A percentile compares a stretch with the other conserved stretches of the same genome.
These are phyloP conservation scores for Flaveria brownii DNA, from an alignment of 129 eudicot genomes.

Conservation along the genomic window DNA sequence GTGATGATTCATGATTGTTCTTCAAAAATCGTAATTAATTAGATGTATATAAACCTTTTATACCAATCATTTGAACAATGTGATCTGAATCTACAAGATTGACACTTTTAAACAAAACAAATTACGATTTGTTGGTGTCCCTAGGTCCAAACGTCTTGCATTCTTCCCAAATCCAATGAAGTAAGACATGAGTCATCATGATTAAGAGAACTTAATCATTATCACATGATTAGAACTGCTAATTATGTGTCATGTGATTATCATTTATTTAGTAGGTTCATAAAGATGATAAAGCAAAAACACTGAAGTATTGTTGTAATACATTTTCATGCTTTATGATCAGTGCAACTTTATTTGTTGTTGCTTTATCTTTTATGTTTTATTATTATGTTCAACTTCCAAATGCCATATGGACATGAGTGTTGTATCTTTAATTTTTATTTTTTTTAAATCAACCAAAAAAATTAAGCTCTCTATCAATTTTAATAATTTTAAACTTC, in stretches of 20 bases:
- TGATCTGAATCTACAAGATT: too few species aligned
- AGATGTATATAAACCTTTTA: too few species aligned
- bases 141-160: neutral
- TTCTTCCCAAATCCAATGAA: neutral
- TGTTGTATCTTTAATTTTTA: too few species aligned
- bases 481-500: too few species aligned
- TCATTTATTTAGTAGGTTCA: neutral
- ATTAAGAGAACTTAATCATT: neutral
- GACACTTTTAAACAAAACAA: too few species aligned
- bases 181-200: neutral
- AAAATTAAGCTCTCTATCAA: too few species aligned
- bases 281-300: slow-evolving; percentile 5
- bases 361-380: neutral
- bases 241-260: neutral
- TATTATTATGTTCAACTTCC: neutral
- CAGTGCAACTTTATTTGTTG: neutral
- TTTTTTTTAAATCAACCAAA: too few species aligned
- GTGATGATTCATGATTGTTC: neutral
- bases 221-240: neutral
- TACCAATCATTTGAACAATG: too few species aligned
- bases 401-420: too few species aligned
- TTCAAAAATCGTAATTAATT: neutral
- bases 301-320: neutral
- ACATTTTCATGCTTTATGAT: neutral
- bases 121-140: too few species aligned